Evolutionary conservation across 345 rosid genomes (phyloP), one percentile per base, ranked within the genome.

Genomic region (Sonneratia alba): DNA sequence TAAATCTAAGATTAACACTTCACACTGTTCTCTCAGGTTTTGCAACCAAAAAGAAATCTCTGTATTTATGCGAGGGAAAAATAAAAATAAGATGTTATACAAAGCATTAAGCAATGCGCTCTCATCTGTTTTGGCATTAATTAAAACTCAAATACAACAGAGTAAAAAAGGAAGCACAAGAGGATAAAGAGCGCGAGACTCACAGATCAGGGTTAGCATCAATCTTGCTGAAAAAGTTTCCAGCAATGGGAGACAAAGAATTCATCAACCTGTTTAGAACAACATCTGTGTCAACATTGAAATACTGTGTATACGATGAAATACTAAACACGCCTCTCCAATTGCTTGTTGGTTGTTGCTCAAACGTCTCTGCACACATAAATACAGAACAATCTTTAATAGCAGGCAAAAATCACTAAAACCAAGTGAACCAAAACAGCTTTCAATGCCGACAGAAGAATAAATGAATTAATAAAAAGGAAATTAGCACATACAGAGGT

Each of bases 131-230:
- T 59, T 59, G 34, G 38, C 38, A 5, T 13, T 24, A 27, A 2
- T 62, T 27, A 27, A 62, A 27, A 1, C 6, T 62, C 19, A 62
- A 32, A 62, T 0, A 10, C 66, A 62, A 62, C 7, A 62, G 12
- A n/a, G 2, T 4, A 62, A 62, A 62, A 34, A 27, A 32, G 32
- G 3, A 12, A 7, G 37, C 1, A 1, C 66, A 61, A 61, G 37
- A 62, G 66, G 13, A 62, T 6, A 13, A 4, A 62, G 18, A 34
- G 7, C 2, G 0, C 18, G 27, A 32, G 15, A 86, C 98, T 95
- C 81, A 92, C 98, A 95, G 79, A 81, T 92, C 98, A 67, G 98
- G 99, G 76, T 95, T 92, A 40, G 97, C 96, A 77, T 90, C 91
- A 37, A 89, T 92, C 83, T 92, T 95, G 86, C 76, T 82, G 87